A percentile compares a stretch with the other conserved stretches of the same genome.
phyloP scores from a whole-genome alignment of 257 asterid genomes.

The Ballota nigra region DNA sequence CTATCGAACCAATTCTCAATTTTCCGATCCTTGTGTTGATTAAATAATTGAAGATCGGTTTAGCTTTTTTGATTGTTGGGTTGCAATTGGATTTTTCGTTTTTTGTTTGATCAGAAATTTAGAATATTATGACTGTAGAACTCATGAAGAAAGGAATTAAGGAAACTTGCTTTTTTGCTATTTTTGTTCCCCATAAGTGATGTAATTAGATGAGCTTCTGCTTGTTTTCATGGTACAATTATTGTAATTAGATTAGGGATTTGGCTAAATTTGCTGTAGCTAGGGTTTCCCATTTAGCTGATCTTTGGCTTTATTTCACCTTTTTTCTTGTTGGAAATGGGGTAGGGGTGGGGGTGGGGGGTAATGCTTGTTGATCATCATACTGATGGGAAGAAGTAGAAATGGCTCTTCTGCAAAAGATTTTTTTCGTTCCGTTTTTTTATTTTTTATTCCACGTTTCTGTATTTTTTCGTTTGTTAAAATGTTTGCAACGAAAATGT shows the following conservation, averaged over 20 bases:
- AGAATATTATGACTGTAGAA: background rate
- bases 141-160: background rate
- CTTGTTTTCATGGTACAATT: background rate
- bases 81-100: conserved; percentile 4
- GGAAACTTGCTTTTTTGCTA: background rate
- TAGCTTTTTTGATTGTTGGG: conserved; percentile 13
- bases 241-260: background rate
- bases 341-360: background rate
- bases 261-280: background rate
- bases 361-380: conserved; percentile 11
- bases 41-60: background rate
- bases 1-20: conserved; percentile 21
- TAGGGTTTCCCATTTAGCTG: background rate
- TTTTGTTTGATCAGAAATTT: background rate
- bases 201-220: background rate
- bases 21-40: conserved; percentile 12
- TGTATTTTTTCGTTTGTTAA: background rate
- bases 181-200: background rate
- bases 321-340: background rate
- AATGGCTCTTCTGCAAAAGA: background rate
- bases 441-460: background rate
- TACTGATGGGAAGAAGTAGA: conserved; percentile 14
- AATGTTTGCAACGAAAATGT: conserved; percentile 23
- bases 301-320: background rate
- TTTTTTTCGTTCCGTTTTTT: background rate